phyloP scores from a whole-genome alignment of 2,329 filamentous ascomycete genomes.

The Plectosphaerella sp. region DNA sequence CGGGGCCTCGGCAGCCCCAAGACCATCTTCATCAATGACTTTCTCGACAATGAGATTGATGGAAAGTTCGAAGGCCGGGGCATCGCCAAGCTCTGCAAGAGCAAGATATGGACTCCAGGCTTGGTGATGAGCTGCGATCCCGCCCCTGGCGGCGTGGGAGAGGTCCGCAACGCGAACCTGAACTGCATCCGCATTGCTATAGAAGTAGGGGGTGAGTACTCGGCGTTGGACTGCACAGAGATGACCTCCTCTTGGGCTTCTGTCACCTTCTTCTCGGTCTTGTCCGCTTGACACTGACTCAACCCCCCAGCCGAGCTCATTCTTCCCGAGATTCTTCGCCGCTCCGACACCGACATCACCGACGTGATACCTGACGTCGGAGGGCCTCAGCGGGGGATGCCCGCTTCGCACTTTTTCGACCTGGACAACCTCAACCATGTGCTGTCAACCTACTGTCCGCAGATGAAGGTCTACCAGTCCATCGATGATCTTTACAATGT shows the following conservation, averaged over 20 bases:
- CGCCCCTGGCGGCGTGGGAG: slow-evolving; percentile 36
- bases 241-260: slow-evolving; percentile 5
- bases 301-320: slow-evolving; percentile 26
- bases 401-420: slow-evolving; percentile 30
- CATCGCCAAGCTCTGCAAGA: slow-evolving; percentile 27
- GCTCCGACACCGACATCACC: slow-evolving; percentile 23
- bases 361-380: slow-evolving; percentile 14
- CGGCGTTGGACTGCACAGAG: too few species aligned
- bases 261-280: slow-evolving; percentile 6
- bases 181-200: slow-evolving; percentile 41
- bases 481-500: slow-evolving; percentile 28
- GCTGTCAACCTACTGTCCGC: slow-evolving; percentile 26
- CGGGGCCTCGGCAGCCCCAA: slow-evolving; percentile 25
- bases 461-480: slow-evolving; percentile 27
- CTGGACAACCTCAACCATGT: slow-evolving; percentile 21
- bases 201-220: slow-evolving; percentile 37
- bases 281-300: slow-evolving; percentile 9
- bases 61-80: slow-evolving; percentile 23
- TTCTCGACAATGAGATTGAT: slow-evolving; percentile 25
- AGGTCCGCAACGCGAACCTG: slow-evolving; percentile 38
- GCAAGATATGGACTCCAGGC: slow-evolving; percentile 31
- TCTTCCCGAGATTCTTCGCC: slow-evolving; percentile 27
- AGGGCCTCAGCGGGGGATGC: slow-evolving; percentile 19
- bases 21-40: slow-evolving; percentile 26
- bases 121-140: slow-evolving; percentile 38